These are phyloP conservation scores for Brettanomyces naardenensis DNA, from an alignment of 805 yeast genomes.

Conservation along the genomic window DNA sequence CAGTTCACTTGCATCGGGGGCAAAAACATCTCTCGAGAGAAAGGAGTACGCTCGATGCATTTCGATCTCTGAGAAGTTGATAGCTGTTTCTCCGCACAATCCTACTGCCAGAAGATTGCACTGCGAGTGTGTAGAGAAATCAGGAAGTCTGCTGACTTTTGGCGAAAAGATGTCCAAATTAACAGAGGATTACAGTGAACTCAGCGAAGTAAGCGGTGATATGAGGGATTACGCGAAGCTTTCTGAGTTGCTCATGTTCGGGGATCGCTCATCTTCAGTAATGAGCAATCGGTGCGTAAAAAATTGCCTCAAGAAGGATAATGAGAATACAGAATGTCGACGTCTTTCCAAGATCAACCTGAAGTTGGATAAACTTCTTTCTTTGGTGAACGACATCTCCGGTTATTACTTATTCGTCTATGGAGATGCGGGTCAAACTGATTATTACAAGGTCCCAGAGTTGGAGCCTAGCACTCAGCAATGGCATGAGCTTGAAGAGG, in stretches of 20 bases:
- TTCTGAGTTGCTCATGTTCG: constrained; percentile 23
- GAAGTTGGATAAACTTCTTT: constrained; percentile 34
- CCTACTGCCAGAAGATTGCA: constrained; percentile 28
- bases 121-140: constrained; percentile 19
- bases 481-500: constrained; percentile 29
- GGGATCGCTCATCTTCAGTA: constrained; percentile 10
- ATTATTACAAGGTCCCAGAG: constrained; percentile 20
- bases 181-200: constrained; percentile 16
- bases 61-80: constrained; percentile 25
- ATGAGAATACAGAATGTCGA: constrained; percentile 60
- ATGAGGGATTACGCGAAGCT: constrained; percentile 17
- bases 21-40: not conserved
- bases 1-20: not conserved
- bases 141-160: constrained; percentile 9
- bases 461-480: constrained; percentile 35
- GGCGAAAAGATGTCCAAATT: constrained; percentile 14
- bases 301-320: constrained; percentile 70
- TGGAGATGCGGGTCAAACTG: constrained; percentile 20
- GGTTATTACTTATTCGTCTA: constrained; percentile 30
- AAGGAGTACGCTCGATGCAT: constrained; percentile 22
- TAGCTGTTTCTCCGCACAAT: constrained; percentile 37
- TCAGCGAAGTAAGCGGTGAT: constrained; percentile 14
- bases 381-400: constrained; percentile 37
- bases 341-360: constrained; percentile 44
- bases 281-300: constrained; percentile 14